A percentile compares a stretch with the other conserved stretches of the same genome.
These are phyloP conservation scores for Plasmodium coatneyi DNA, from an alignment of 169 alveolate species.

Conservation along the genomic window DNA sequence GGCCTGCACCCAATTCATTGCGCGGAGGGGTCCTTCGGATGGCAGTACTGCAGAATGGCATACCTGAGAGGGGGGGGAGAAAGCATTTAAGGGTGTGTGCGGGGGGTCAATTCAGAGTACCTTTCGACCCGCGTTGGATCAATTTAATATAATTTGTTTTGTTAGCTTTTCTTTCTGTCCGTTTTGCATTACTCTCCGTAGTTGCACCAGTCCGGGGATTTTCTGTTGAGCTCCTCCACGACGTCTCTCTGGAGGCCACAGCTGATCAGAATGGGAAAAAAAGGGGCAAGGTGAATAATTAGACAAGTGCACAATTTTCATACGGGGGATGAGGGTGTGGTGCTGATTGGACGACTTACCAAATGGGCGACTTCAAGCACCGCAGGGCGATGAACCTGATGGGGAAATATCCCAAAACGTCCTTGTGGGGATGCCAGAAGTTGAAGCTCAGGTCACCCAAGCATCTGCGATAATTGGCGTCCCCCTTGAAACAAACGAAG, in stretches of 20 bases:
- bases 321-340: not conserved
- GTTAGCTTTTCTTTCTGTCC: slow-evolving; percentile 8
- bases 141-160: not conserved
- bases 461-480: slow-evolving; percentile 65
- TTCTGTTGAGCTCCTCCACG: slow-evolving; percentile 46
- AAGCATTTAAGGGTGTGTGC: not conserved
- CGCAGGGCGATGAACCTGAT: slow-evolving; percentile 31
- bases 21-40: not conserved
- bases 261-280: not conserved
- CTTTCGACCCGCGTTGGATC: not conserved
- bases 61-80: slow-evolving; percentile 10
- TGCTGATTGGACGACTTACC: slow-evolving; percentile 4
- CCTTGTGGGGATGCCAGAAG: slow-evolving; percentile 28
- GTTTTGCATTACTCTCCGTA: slow-evolving; percentile 50
- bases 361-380: slow-evolving; percentile 44
- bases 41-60: slow-evolving; percentile 48
- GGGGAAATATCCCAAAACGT: slow-evolving; percentile 58
- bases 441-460: slow-evolving; percentile 51
- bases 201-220: slow-evolving; percentile 55
- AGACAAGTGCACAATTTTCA: not conserved
- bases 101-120: not conserved
- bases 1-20: not conserved
- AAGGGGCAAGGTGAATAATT: not conserved
- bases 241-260: slow-evolving; percentile 31
- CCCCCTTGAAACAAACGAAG: slow-evolving; percentile 64